Conservation (phyloP, 1,139 yeast species). For the Spathaspora sp. region DNA sequence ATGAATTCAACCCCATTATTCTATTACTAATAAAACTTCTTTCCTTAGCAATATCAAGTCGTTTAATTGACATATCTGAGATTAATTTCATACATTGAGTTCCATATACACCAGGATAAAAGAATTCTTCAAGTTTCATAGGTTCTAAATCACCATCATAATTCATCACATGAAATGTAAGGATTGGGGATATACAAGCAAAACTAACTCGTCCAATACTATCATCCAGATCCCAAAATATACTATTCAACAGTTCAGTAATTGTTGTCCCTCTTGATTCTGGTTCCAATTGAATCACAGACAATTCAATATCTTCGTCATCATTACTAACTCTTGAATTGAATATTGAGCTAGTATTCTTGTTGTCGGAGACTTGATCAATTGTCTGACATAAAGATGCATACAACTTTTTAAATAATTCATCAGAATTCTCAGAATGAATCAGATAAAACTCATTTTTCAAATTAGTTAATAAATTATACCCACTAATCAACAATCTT, state of each 20-base stretch:
- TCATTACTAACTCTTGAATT: slow-evolving; percentile 27
- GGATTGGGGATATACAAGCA: slow-evolving; percentile 27
- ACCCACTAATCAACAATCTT: slow-evolving; percentile 25
- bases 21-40: slow-evolving; percentile 21
- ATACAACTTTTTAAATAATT: slow-evolving; percentile 28
- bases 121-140: slow-evolving; percentile 25
- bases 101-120: slow-evolving; percentile 35
- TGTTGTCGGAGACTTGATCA: slow-evolving; percentile 14
- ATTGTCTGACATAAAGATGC: slow-evolving; percentile 17
- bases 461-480: slow-evolving; percentile 19
- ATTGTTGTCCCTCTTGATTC: slow-evolving; percentile 29
- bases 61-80: slow-evolving; percentile 19
- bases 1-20: slow-evolving; percentile 31
- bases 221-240: slow-evolving; percentile 39
- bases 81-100: slow-evolving; percentile 20
- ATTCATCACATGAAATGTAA: slow-evolving; percentile 34
- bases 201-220: slow-evolving; percentile 31
- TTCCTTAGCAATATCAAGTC: slow-evolving; percentile 15
- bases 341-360: slow-evolving; percentile 15
- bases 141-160: slow-evolving; percentile 18
- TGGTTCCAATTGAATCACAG: slow-evolving; percentile 34
- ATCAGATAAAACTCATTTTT: slow-evolving; percentile 23
- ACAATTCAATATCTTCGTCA: slow-evolving; percentile 21
- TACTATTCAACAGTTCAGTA: slow-evolving; percentile 32
- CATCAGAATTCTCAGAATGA: slow-evolving; percentile 32